These are phyloP conservation scores for Colletotrichum agaves DNA, from an alignment of 2,329 filamentous ascomycete species.

Conservation along the genomic window DNA sequence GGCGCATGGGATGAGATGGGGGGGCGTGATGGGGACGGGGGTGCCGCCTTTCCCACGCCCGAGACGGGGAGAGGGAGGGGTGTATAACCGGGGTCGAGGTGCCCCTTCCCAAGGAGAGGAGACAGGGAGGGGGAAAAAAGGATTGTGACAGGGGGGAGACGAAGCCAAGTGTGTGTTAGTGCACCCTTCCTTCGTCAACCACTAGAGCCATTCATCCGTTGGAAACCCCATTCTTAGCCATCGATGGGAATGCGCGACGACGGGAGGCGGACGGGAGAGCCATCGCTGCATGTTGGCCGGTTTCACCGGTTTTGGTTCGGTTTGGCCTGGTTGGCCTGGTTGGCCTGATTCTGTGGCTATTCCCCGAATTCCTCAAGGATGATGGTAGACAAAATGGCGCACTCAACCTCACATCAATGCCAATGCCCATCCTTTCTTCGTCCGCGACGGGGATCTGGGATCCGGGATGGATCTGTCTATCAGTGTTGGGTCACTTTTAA, in stretches of 20 bases:
- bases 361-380: not conserved
- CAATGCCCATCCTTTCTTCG: slow-evolving; percentile 4
- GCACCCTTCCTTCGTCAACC: not conserved
- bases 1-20: not conserved
- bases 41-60: slow-evolving; percentile 8
- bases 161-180: too few species aligned
- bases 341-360: too few species aligned
- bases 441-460: slow-evolving; percentile 1
- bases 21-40: not conserved
- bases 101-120: not conserved
- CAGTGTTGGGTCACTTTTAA: not conserved
- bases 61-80: too few species aligned
- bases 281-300: not conserved
- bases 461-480: not conserved
- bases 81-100: too few species aligned
- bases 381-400: slow-evolving; percentile 6
- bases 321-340: slow-evolving; percentile 2
- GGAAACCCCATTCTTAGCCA: slow-evolving; percentile 5
- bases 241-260: slow-evolving; percentile 10
- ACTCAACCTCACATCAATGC: not conserved
- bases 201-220: too few species aligned
- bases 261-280: slow-evolving; percentile 3
- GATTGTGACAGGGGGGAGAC: too few species aligned
- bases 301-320: slow-evolving; percentile 4
- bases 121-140: not conserved